phyloP scores from a whole-genome alignment of 768 basidiomycete genomes.

The Termitomyces sp. region DNA sequence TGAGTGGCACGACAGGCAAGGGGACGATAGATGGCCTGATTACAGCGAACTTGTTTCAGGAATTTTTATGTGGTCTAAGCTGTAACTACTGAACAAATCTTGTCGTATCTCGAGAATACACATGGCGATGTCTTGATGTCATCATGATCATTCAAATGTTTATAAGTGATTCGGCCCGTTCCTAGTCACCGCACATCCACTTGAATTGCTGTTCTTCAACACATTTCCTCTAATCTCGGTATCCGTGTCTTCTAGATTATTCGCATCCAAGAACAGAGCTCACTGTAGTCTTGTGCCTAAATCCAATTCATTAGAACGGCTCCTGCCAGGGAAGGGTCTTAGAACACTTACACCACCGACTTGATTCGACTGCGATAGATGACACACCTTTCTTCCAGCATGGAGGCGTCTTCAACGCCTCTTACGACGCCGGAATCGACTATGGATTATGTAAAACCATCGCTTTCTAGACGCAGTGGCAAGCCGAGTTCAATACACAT shows the following conservation, averaged over 20 bases:
- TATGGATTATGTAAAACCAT: constrained; percentile 24
- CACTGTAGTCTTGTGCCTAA: background rate
- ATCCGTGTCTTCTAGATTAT: constrained; percentile 11
- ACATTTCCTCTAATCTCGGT: background rate
- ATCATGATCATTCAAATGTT: background rate
- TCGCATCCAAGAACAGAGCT: background rate
- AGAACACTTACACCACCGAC: background rate
- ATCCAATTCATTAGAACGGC: background rate
- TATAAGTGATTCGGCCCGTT: background rate
- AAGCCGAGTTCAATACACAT: constrained; percentile 42
- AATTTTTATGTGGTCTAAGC: background rate
- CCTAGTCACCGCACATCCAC: background rate
- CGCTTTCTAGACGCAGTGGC: constrained; percentile 36
- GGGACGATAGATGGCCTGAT: background rate
- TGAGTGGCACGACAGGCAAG: background rate
- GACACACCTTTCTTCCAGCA: constrained; percentile 24
- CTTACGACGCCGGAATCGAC: constrained; percentile 29
- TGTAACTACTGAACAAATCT: background rate
- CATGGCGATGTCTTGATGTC: background rate
- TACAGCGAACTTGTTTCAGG: background rate
- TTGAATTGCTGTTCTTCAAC: background rate
- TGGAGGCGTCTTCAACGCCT: constrained; percentile 38
- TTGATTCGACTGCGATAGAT: constrained; percentile 1
- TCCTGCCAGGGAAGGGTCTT: background rate
- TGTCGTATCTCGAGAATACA: background rate